Percentiles rank a stretch among this genome's conserved stretches.
phyloP scores from a whole-genome alignment of 768 basidiomycete genomes.

The Phaffia tasmanica region DNA sequence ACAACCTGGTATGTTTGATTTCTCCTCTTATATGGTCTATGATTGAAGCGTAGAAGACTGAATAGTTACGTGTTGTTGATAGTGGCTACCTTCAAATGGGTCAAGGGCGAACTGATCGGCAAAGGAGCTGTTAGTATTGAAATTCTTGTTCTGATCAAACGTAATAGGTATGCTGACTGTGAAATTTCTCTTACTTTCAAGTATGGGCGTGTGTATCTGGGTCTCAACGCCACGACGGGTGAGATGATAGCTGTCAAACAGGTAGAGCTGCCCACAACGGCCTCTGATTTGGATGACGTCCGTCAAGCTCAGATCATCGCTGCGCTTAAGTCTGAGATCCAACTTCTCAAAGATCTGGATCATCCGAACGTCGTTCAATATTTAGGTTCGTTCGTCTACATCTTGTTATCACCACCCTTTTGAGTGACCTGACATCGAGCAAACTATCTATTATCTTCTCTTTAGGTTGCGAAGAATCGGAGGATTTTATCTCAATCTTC shows the following conservation, averaged over 20 bases:
- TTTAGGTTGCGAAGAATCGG: slow-evolving; percentile 31
- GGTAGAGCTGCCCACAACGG: slow-evolving; percentile 85
- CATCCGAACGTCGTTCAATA: slow-evolving; percentile 97
- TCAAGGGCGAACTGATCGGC: slow-evolving; percentile 92
- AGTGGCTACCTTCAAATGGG: slow-evolving; percentile 85
- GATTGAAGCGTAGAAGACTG: neutral
- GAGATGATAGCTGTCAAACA: slow-evolving; percentile 99
- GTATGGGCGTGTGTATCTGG: slow-evolving; percentile 91
- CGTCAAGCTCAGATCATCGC: slow-evolving; percentile 76
- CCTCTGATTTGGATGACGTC: slow-evolving; percentile 78
- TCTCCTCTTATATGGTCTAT: neutral
- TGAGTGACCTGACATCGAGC: too few relatives aligned
- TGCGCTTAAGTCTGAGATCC: slow-evolving; percentile 87
- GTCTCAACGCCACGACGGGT: slow-evolving; percentile 86
- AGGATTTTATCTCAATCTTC: slow-evolving; percentile 51
- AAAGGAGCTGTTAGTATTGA: slow-evolving; percentile 54
- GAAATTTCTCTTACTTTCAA: neutral
- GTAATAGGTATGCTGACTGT: neutral
- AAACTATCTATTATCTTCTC: neutral
- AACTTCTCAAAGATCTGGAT: slow-evolving; percentile 89
- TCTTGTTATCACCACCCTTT: slow-evolving; percentile 33
- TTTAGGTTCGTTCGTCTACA: slow-evolving; percentile 47
- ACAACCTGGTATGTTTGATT: neutral
- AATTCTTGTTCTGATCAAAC: neutral
- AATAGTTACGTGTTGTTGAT: neutral